A percentile compares a stretch with the other conserved stretches of the same genome.
Conservation (phyloP, 352 stramenopile species). For the Globisporangium alternatum region DNA sequence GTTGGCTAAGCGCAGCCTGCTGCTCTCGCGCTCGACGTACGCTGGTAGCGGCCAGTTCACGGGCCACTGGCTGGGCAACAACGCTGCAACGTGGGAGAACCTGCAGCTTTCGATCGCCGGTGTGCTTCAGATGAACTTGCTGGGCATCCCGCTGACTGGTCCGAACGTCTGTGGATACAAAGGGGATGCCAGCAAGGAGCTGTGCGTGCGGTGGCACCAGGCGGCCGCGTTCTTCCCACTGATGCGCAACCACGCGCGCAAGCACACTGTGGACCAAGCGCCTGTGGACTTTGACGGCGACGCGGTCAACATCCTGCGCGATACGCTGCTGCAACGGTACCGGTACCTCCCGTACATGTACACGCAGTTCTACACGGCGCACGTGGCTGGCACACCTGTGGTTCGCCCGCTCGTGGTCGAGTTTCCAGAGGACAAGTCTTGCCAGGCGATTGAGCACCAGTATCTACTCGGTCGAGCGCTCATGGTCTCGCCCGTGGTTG, state of each 20-base stretch:
- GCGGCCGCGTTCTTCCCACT: constrained; percentile 75
- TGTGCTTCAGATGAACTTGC: constrained; percentile 74
- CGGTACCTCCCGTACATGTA: constrained; percentile 84
- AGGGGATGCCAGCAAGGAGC: constrained; percentile 44
- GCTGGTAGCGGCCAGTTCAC: constrained; percentile 55
- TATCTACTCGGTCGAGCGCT: constrained; percentile 70
- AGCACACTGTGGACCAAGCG: constrained; percentile 34
- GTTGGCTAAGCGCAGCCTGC: constrained; percentile 53
- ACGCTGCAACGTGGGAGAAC: constrained; percentile 75
- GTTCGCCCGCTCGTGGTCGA: constrained; percentile 60
- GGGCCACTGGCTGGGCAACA: constrained; percentile 59
- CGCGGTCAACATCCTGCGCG: constrained; percentile 58
- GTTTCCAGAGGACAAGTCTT: constrained; percentile 48
- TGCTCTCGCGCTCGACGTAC: constrained; percentile 72
- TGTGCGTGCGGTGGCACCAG: constrained; percentile 86
- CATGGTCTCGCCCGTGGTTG: constrained; percentile 77
- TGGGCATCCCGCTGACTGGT: constrained; percentile 68
- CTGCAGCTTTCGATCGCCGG: constrained; percentile 68
- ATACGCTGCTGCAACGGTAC: constrained; percentile 63
- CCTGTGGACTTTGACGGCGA: constrained; percentile 69
- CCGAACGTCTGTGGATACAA: constrained; percentile 63
- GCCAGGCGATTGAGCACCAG: constrained; percentile 50
- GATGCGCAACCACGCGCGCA: constrained; percentile 68
- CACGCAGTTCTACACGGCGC: constrained; percentile 68
- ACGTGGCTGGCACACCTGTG: constrained; percentile 41